These are phyloP conservation scores for Babjeviella inositovora DNA, from an alignment of 805 yeast genomes.

Conservation along the genomic window DNA sequence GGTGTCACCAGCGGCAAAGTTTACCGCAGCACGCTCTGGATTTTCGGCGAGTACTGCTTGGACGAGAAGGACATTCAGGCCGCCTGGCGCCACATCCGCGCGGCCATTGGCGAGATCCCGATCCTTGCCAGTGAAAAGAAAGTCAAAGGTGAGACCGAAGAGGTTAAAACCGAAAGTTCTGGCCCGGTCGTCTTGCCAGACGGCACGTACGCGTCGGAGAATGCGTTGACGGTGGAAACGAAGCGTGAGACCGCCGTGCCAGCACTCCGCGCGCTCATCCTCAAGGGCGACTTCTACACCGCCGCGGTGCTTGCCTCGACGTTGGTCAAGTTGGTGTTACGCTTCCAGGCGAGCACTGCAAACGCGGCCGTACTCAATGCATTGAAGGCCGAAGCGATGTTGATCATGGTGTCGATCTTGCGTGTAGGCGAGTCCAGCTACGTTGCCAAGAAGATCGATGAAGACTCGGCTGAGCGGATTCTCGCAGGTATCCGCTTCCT, in stretches of 20 bases:
- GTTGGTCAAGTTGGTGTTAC: conserved; percentile 71
- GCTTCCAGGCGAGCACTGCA: conserved; percentile 43
- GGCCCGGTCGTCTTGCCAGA: conserved; percentile 92
- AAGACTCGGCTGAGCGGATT: conserved; percentile 92
- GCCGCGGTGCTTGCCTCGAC: conserved; percentile 82
- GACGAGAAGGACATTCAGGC: conserved; percentile 58
- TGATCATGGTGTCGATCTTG: conserved; percentile 80
- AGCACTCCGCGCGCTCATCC: conserved; percentile 66
- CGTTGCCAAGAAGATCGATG: conserved; percentile 71
- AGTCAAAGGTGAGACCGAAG: conserved; percentile 16
- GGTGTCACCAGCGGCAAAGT: conserved; percentile 77
- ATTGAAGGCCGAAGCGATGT: conserved; percentile 85
- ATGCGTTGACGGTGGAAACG: conserved; percentile 43
- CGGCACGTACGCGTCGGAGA: conserved; percentile 96
- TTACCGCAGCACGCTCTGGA: conserved; percentile 89
- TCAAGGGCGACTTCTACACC: conserved; percentile 82
- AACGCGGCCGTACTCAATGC: conserved; percentile 52
- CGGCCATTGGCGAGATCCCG: conserved; percentile 82
- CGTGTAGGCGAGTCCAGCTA: conserved; percentile 69
- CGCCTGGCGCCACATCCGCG: conserved; percentile 78
- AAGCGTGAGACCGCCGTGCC: conserved; percentile 33
- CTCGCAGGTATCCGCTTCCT: conserved; percentile 73
- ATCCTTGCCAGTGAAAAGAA: conserved; percentile 61
- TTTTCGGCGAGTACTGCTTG: conserved; percentile 79
- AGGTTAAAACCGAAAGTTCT: conserved; percentile 11